Base-by-base conservation (phyloP, 129 eudicot genomes). In the Deinandra increscens region DNA sequence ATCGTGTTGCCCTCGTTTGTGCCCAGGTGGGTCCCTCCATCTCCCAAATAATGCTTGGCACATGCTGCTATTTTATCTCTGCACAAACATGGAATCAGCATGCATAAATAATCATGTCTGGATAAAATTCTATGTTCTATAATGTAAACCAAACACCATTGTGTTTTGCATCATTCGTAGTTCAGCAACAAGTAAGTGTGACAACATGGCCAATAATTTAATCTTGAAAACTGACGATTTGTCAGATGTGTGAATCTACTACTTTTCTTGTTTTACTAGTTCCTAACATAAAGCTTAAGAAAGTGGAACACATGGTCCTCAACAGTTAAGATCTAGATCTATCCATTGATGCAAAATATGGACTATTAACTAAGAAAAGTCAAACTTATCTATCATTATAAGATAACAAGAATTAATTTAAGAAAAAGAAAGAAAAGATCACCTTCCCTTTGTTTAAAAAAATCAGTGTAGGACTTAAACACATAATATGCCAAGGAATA, bases 11-110 rank as follows among this genome's bases (percentile, higher is more conserved):
- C 80, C 68, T 79, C 87, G 49, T 85, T 77, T 7, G 79, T 86
- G 11, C 92, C 92, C 14, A 75, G 14, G 50, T 70, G 77, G 5
- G 93, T 86, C 19, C 93, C 93, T 0, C 93, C 93, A 45, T 86
- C 93, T 12, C 91, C 91, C 17, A 82, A 75, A 71, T 68, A 85
- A 64, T 85, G 91, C 74, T 85, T 85, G 2, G 87, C 91, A 6
- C 83, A 85, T 3, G 87, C 83, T 55, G 79, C 69, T 36, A 85
- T 69, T 66, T 85, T 85, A 17, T 67, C 51, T 74, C 83, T 79
- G 71, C 13, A 50, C 55, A 56, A 37, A 17, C 26, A 72, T 10
- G 9, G 64, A 26, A 38, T 43, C 15, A 45, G 49, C 36, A 12
- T 5, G 48, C 0, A 26, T 26, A 1, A 26, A 26, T 26, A 1